Percentiles rank a stretch among this genome's conserved stretches.
These are phyloP conservation scores for Saussurea involucrata DNA, from an alignment of 129 eudicot genomes.

Conservation along the genomic window DNA sequence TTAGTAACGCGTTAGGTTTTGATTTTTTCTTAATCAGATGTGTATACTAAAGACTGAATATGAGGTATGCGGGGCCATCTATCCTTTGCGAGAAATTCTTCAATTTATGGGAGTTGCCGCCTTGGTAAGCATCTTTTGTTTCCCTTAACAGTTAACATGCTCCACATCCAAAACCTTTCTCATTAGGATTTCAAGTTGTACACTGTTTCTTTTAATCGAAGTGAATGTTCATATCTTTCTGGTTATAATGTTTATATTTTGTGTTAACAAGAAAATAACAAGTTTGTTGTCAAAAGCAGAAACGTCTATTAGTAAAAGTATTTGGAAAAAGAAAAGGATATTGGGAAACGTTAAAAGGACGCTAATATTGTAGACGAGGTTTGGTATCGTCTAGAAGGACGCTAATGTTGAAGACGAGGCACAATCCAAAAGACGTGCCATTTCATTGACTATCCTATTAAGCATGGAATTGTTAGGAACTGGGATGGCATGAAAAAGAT, in stretches of 20 bases:
- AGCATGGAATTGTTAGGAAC: too few relatives aligned
- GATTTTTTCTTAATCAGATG: background rate
- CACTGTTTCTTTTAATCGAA: too few relatives aligned
- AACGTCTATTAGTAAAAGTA: too few relatives aligned
- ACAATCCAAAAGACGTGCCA: conserved; percentile 24
- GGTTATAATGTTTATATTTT: background rate
- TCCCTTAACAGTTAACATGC: too few relatives aligned
- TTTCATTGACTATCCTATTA: conserved; percentile 22
- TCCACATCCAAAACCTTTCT: background rate
- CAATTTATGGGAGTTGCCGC: background rate
- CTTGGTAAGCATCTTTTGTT: too few relatives aligned
- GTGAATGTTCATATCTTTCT: background rate
- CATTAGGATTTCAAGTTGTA: background rate
- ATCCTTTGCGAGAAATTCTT: background rate
- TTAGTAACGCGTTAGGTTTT: background rate
- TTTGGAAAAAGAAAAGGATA: too few relatives aligned
- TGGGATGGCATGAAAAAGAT: conserved; percentile 26
- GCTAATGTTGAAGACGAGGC: too few relatives aligned
- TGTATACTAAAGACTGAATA: background rate
- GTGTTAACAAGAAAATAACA: too few relatives aligned
- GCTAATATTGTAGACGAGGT: conserved; percentile 14
- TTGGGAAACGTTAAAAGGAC: too few relatives aligned
- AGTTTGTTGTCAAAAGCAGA: too few relatives aligned
- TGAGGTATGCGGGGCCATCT: background rate
- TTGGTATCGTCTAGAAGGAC: background rate